These are phyloP conservation scores for Lepidium didymum DNA, from an alignment of 345 rosid species.

Conservation along the genomic window DNA sequence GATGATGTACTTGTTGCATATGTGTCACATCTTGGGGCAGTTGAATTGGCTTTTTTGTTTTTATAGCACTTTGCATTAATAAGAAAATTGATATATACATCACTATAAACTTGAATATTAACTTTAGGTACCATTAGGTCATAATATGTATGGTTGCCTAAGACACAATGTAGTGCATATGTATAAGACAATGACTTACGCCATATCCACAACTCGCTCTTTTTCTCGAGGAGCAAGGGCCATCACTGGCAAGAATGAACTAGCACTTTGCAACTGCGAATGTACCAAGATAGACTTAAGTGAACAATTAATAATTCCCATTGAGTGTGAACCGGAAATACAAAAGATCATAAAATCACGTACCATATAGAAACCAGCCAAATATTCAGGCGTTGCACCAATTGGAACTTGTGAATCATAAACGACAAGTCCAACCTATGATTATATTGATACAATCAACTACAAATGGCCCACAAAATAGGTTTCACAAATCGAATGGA, in stretches of 20 bases:
- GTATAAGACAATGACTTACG: conserved; percentile 47
- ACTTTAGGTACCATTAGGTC: not conserved
- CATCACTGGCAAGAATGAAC: conserved; percentile 96
- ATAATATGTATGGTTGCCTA: not conserved
- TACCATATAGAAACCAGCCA: conserved; percentile 97
- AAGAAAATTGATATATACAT: not conserved
- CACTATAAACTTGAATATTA: not conserved
- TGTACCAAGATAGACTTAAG: not conserved
- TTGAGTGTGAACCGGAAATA: not conserved
- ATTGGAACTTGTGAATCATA: conserved; percentile 92
- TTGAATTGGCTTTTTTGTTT: not conserved
- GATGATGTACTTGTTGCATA: conserved; percentile 29
- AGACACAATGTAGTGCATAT: not conserved
- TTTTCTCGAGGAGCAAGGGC: conserved; percentile 98
- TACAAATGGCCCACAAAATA: not conserved
- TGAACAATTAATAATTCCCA: not conserved
- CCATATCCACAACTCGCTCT: conserved; percentile 85
- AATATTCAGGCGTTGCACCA: conserved; percentile 97
- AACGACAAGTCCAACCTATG: conserved; percentile 85
- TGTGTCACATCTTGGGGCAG: not conserved
- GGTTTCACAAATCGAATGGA: not conserved
- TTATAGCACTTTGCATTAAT: not conserved
- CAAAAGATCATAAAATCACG: not conserved
- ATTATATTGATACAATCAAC: not conserved
- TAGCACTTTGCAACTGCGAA: conserved; percentile 84